Conservation (phyloP, 768 basidiomycete species). For the Rhodosporidiobolus odoratus region DNA sequence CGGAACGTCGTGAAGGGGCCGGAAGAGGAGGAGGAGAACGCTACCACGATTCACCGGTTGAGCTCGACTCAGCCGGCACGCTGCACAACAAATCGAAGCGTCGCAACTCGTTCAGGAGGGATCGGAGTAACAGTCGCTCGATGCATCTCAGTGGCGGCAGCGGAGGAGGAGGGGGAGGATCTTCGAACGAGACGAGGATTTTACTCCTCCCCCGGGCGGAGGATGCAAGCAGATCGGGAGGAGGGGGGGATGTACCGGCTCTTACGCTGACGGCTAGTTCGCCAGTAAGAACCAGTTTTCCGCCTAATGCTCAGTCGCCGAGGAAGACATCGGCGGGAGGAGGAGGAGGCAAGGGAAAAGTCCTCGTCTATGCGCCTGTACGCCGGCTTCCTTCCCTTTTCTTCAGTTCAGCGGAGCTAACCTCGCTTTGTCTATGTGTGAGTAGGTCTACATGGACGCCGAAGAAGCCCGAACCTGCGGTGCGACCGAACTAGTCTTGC, state of each 20-base stretch:
- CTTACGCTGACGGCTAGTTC: constrained; percentile 21
- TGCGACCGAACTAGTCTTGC: constrained; percentile 23
- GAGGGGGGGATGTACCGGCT: constrained; percentile 1
- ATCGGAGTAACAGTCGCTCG: neutral
- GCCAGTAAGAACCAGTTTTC: constrained; percentile 23
- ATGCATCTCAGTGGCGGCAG: neutral
- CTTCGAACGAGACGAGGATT: constrained; percentile 5
- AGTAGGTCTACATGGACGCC: constrained; percentile 27
- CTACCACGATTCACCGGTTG: constrained; percentile 17
- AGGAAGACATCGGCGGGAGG: neutral
- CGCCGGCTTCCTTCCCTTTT: neutral
- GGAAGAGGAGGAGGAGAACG: too few species aligned
- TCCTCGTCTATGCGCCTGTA: constrained; percentile 30
- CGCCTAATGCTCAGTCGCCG: neutral
- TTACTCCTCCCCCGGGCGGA: constrained; percentile 18
- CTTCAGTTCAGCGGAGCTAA: neutral
- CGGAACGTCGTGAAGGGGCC: too few species aligned
- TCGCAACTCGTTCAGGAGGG: neutral
- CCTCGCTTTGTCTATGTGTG: neutral
- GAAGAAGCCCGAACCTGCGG: constrained; percentile 22
- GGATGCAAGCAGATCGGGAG: neutral
- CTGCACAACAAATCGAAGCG: neutral
- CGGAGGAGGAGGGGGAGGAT: neutral
- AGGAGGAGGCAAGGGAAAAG: neutral
- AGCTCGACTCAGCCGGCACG: neutral